Evolutionary conservation across 306 rosid species (phyloP), one percentile per base, ranked within the genome.

Genomic region (Neltuma alba): DNA sequence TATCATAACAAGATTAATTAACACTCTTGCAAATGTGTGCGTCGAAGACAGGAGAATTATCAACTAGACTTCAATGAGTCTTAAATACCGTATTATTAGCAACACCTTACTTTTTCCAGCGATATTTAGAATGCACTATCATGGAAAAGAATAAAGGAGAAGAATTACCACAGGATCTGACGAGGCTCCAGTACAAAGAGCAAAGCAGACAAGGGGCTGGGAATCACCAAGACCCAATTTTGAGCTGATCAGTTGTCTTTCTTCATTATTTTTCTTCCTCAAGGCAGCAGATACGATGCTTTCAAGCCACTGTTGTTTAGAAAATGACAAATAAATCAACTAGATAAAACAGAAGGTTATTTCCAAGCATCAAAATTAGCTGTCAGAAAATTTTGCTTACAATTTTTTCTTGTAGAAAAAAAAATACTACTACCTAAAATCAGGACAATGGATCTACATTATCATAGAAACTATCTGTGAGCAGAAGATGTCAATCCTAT

Each of bases 161-260:
- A 47, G 73, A 78, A 72, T 61, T 94, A 94, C 97, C 99, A 75
- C 81, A 38, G 99, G 99, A 84, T 94, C 99, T 7, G 97, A 91
- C 65, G 79, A 83, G 73, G 92, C 89, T 76, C 99, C 99, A 4
- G 91, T 87, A 69, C 97, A 94, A 38, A 94, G 95, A 69, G 94
- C 94, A 87, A 92, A 91, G 90, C 89, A 91, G 79, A 88, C 87
- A 47, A 90, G 89, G 58, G 97, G 97, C 44, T 87, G 87, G 50
- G 81, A 87, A 80, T 83, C 81, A 21, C 81, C 61, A 74, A 90
- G 88, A 30, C 97, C 83, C 78, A 94, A 85, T 72, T 92, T 94
- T 61, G 93, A 88, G 78, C 85, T 85, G 82, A 86, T 75, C 72
- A 89, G 82, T 66, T 88, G 97, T 80, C 83, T 91, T 72, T 91